Conservation (phyloP, 129 eudicot species). For the Chrysanthemum makinoi region DNA sequence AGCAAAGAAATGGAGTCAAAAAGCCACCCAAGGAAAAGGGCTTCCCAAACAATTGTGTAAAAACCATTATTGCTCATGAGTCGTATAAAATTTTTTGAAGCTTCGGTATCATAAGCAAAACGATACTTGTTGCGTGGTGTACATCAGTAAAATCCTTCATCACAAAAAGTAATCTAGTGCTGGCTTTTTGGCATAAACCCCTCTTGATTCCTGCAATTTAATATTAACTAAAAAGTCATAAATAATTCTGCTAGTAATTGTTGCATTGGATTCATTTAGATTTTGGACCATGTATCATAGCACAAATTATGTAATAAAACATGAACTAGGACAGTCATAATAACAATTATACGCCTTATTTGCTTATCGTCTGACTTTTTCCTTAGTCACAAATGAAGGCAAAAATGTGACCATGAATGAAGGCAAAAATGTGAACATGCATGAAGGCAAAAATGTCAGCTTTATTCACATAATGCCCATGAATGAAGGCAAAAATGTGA, state of each 20-base stretch:
- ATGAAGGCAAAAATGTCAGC: too few species aligned
- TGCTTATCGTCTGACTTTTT: background rate
- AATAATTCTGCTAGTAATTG: background rate
- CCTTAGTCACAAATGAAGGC: too few species aligned
- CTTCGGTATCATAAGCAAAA: conserved; percentile 6
- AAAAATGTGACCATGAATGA: too few species aligned
- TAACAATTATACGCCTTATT: background rate
- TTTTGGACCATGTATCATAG: background rate
- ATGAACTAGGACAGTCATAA: background rate
- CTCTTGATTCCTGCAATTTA: conserved; percentile 72
- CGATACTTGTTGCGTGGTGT: background rate
- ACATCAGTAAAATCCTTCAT: background rate
- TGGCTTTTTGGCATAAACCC: conserved; percentile 67
- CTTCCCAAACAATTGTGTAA: background rate
- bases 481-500: too few species aligned
- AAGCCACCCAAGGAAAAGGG: background rate
- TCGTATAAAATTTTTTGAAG: background rate
- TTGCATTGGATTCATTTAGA: too few species aligned
- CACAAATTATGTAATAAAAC: background rate
- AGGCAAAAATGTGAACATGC: too few species aligned
- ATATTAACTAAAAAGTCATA: background rate
- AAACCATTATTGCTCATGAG: conserved; percentile 1
- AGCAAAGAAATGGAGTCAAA: conserved; percentile 9
- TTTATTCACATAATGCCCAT: too few species aligned
- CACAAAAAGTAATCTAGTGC: conserved; percentile 80